Base-by-base conservation (phyloP, 257 asterid genomes). In the Lycium ferocissimum region DNA sequence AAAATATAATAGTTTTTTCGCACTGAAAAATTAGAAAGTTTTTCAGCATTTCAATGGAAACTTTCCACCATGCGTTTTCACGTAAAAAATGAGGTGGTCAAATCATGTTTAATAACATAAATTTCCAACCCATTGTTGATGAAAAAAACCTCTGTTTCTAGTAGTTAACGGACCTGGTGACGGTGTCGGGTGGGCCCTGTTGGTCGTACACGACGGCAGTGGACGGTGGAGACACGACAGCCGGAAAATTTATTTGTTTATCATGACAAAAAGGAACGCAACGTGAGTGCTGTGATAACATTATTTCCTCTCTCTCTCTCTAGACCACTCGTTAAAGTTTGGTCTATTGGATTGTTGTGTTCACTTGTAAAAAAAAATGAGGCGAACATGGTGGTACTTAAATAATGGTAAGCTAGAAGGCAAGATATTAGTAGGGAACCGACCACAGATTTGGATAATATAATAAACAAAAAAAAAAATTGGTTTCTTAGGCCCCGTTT, bases 121-220 rank as follows among this genome's bases (percentile, higher is more conserved):
- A 26, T 26, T 26, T 26, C 33, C 33, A 26, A 26, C 33, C 33
- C 1, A 26, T 26, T n/a, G n/a, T n/a, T n/a, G n/a, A n/a, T n/a
- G n/a, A n/a, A n/a, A 26, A 26, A 26, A 26, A 26, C 33, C 33
- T 26, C 33, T 26, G 33, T 26, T 26, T 26, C 33, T 1, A 26
- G 33, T 26, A 26, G 33, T 26, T 26, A 18, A 62, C 62, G 37
- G 10, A 86, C 89, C 86, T 88, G 9, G 87, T 84, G 80, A 96
- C 96, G 87, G 92, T 61, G 70, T 92, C 97, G 5, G 99, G 99
- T 75, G 95, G 90, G 57, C 99, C 99, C 58, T 92, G 96, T 85
- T 92, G 91, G 14, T 93, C 92, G 91, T 96, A 96, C 63, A 96
- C 94, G 18, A 96, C 89, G 54, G 98, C 98, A 75, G 87, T 94